These are phyloP conservation scores for Quercus glauca DNA, from an alignment of 306 rosid genomes.

Conservation along the genomic window DNA sequence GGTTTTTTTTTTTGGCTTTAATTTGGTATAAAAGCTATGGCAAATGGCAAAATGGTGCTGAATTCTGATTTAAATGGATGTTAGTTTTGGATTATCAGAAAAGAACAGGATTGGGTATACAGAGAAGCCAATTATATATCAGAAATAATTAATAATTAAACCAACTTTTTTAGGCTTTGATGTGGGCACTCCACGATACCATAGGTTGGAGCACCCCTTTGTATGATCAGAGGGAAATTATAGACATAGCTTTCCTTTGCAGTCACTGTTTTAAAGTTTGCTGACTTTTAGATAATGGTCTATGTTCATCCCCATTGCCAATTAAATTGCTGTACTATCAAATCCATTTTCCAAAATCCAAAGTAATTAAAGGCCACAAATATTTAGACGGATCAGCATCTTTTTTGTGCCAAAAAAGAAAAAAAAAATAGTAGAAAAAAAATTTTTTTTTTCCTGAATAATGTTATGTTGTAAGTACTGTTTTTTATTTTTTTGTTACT, in stretches of 20 bases:
- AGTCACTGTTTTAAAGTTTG: constrained; percentile 9
- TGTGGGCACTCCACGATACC: constrained; percentile 20
- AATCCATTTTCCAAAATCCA: not conserved
- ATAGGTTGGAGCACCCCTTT: constrained; percentile 20
- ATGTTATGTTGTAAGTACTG: too few species aligned
- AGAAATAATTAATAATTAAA: constrained; percentile 1
- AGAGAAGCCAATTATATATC: not conserved
- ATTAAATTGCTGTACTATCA: not conserved
- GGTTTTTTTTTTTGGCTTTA: too few species aligned
- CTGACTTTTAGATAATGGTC: constrained; percentile 12
- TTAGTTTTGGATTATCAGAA: not conserved
- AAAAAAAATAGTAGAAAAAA: not conserved
- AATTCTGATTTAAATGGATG: not conserved
- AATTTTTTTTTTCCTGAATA: too few species aligned
- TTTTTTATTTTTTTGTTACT: too few species aligned
- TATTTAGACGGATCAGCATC: not conserved
- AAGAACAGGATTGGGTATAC: not conserved
- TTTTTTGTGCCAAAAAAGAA: not conserved
- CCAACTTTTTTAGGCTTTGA: constrained; percentile 6
- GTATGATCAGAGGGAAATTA: constrained; percentile 7
- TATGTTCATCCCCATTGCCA: not conserved
- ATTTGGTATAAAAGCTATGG: not conserved
- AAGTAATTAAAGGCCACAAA: not conserved
- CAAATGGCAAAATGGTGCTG: not conserved
- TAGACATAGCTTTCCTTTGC: not conserved